Evolutionary conservation across 192 early-diverging fungal species (phyloP), one percentile per base, ranked within the genome.

Genomic region (Coemansia sp.): DNA sequence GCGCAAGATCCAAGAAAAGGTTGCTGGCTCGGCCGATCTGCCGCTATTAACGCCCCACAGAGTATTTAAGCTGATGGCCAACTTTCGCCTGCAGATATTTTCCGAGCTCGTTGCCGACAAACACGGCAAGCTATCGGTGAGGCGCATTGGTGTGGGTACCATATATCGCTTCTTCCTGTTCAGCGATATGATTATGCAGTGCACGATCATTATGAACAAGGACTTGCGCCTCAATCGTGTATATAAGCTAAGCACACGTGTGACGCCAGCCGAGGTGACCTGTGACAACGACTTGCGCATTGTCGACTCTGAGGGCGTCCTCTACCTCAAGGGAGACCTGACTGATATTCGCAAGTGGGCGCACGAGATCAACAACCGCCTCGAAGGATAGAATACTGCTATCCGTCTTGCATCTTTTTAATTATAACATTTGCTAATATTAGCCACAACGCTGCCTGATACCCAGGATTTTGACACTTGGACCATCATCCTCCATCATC

Each of bases 141-240:
- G 76, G n/a, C 78, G 82, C 10, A 66, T 64, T 12, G 65, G 63
- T 18, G 20, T 62, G 10, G 87, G 86, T 2, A 71, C 72, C 38
- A 76, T 80, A 33, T 87, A 81, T 66, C 63, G 81, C 55, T 89
- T 87, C 27, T 91, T 85, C 69, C 72, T 94, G 36, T 94, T 91
- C 78, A 92, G 89, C 68, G 92, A 94, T 71, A 73, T 94, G 66
- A 68, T 94, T 10, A 68, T 94, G 39, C 83, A 88, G 78, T 88
- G 84, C 66, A 63, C 78, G 1, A 67, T 71, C 20, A 69, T 73
- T 39, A 75, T 73, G 69, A 74, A 78, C 69, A 78, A 81, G 72
- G 76, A 76, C 52, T 65, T 79, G 18, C 67, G 70, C 15, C 55
- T 86, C 39, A 68, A 71, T 43, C 65, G 74, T 39, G 58, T 75